phyloP scores from a whole-genome alignment of 192 early-diverging fungal species.

The Gonapodya prolifera region DNA sequence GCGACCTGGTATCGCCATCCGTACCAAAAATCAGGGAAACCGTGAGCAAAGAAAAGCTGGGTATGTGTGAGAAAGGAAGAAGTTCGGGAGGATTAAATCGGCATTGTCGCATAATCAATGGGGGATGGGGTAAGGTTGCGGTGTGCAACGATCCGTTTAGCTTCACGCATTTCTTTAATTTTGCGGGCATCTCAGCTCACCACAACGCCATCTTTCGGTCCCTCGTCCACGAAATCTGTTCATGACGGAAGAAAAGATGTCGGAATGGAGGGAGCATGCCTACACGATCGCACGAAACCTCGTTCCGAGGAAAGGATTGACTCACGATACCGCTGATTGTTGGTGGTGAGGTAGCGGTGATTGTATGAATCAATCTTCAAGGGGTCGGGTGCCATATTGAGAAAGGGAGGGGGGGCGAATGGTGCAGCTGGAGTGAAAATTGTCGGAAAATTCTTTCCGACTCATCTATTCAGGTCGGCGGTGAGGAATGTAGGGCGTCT shows the following conservation, averaged over 20 bases:
- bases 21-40: neutral
- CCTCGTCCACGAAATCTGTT: neutral
- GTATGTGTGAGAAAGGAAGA: too few relatives aligned
- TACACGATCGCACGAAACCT: neutral
- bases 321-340: neutral
- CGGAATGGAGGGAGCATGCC: neutral
- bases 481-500: too few relatives aligned
- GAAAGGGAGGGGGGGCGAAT: too few relatives aligned
- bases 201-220: neutral
- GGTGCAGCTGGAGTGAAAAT: too few relatives aligned
- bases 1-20: conserved; percentile 3
- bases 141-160: neutral
- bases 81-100: too few relatives aligned
- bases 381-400: neutral
- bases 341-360: neutral
- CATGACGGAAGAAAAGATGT: neutral
- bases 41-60: neutral
- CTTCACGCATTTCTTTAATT: neutral
- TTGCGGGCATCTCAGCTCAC: neutral
- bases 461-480: too few relatives aligned
- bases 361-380: neutral
- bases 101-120: too few relatives aligned
- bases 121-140: neutral
- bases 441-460: neutral
- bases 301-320: neutral